A percentile compares a stretch with the other conserved stretches of the same genome.
Evolutionary conservation across 2,329 filamentous ascomycete species (phyloP).

Genomic region (Diaporthe destruens): DNA sequence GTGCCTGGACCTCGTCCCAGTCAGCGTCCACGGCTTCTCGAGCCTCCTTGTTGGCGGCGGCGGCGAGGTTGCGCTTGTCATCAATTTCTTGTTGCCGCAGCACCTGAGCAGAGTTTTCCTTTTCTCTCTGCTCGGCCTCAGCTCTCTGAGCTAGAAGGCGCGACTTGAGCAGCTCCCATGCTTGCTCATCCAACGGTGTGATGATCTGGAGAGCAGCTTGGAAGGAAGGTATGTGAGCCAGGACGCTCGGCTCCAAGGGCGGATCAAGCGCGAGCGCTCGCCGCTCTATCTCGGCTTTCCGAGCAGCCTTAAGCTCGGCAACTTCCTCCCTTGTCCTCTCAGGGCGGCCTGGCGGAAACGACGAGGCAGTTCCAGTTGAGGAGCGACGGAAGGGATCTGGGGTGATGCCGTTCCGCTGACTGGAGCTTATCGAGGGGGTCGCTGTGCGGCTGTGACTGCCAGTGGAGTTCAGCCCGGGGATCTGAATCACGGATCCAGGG

Average conservation of each 20-base stretch:
- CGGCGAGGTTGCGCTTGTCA: constrained; percentile 43
- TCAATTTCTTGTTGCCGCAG: constrained; percentile 39
- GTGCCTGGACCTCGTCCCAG: constrained; percentile 78
- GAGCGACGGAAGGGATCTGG: constrained; percentile 42
- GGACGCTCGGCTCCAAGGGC: constrained; percentile 70
- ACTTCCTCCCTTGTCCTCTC: constrained; percentile 73
- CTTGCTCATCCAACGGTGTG: constrained; percentile 74
- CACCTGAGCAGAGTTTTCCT: constrained; percentile 51
- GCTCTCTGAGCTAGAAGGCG: constrained; percentile 75
- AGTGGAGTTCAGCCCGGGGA: constrained; percentile 33
- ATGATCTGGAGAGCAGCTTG: constrained; percentile 79
- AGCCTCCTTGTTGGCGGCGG: constrained; percentile 57
- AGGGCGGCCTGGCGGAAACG: constrained; percentile 46
- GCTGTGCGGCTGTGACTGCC: constrained; percentile 25
- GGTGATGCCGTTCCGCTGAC: constrained; percentile 36
- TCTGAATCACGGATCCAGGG: constrained; percentile 17
- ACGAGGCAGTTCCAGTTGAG: constrained; percentile 35
- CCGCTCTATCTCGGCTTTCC: constrained; percentile 78
- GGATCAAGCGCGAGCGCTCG: constrained; percentile 76
- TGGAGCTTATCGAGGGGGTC: constrained; percentile 35
- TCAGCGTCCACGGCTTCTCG: constrained; percentile 74
- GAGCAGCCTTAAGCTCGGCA: constrained; percentile 71
- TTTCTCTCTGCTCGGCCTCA: constrained; percentile 71
- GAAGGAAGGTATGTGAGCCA: constrained; percentile 80
- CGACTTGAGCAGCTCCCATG: constrained; percentile 77